A percentile compares a stretch with the other conserved stretches of the same genome.
Conservation (phyloP, 1,139 yeast genomes). For the Lodderomyces jiufengensis region DNA sequence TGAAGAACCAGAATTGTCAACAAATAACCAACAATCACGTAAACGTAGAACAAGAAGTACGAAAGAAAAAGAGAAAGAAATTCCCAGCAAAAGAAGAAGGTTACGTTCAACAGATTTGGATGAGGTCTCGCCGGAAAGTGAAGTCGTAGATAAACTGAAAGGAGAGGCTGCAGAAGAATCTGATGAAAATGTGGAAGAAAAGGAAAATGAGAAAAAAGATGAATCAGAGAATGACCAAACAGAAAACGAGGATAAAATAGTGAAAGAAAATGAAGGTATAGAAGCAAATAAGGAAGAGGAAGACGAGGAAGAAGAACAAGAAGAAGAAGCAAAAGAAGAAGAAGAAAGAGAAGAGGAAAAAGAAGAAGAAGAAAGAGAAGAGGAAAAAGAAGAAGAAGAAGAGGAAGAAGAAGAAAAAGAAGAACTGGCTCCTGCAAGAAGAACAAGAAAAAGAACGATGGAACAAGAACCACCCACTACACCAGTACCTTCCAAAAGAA, state of each 20-base stretch:
- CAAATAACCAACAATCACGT: no score
- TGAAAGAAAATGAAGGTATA: slow-evolving; percentile 7
- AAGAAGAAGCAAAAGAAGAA: slow-evolving; percentile 12
- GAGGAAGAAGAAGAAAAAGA: slow-evolving; percentile 17
- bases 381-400: slow-evolving; percentile 13
- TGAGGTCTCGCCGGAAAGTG: no score
- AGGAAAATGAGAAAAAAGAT: background rate
- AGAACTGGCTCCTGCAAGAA: slow-evolving; percentile 10
- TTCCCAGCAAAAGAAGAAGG: background rate
- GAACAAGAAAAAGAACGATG: slow-evolving; percentile 15
- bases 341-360: slow-evolving; percentile 15
- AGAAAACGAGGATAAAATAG: slow-evolving; percentile 4
- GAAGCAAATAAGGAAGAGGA: slow-evolving; percentile 4
- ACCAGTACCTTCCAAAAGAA: slow-evolving; percentile 21
- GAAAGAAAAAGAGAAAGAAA: slow-evolving; percentile 6
- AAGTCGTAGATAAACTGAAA: no score
- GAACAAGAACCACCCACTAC: slow-evolving; percentile 10
- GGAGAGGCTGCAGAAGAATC: no score
- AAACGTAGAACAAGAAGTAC: background rate
- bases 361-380: slow-evolving; percentile 14
- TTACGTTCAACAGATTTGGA: slow-evolving; percentile 1
- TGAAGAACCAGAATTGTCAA: slow-evolving; percentile 1
- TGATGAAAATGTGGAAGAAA: background rate
- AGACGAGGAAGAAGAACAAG: slow-evolving; percentile 8
- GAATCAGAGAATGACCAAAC: background rate